A percentile compares a stretch with the other conserved stretches of the same genome.
Conservation (phyloP, 2,329 filamentous ascomycete species). For the Fusarium sp. region DNA sequence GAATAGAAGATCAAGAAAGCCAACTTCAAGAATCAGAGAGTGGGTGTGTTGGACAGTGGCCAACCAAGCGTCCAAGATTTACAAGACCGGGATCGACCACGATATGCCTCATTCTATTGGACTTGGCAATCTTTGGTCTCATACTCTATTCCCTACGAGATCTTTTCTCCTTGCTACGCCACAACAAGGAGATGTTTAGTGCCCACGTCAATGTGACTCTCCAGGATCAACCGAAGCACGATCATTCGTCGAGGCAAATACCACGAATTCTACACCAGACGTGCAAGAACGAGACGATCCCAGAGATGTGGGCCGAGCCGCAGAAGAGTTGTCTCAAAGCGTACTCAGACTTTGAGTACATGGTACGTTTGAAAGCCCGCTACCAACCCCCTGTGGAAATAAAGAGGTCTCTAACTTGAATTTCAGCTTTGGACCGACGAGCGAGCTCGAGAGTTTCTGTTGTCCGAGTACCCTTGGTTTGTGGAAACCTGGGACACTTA, state of each 20-base stretch:
- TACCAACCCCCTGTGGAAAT: background rate
- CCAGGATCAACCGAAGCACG: slow-evolving; percentile 63
- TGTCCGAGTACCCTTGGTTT: slow-evolving; percentile 77
- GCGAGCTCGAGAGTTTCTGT: slow-evolving; percentile 74
- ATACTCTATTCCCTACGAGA: slow-evolving; percentile 77
- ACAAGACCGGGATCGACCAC: slow-evolving; percentile 44
- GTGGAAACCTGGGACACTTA: slow-evolving; percentile 76
- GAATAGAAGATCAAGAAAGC: background rate
- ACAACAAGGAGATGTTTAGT: slow-evolving; percentile 46
- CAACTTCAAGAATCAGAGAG: background rate
- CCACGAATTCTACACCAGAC: slow-evolving; percentile 83
- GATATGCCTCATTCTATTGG: slow-evolving; percentile 71
- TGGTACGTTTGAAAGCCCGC: slow-evolving; percentile 56
- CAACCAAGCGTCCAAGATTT: background rate
- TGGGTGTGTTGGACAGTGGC: background rate
- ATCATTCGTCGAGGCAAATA: slow-evolving; percentile 73
- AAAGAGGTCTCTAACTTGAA: background rate
- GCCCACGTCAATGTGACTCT: slow-evolving; percentile 29
- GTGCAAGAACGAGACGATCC: slow-evolving; percentile 76
- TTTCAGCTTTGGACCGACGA: slow-evolving; percentile 77
- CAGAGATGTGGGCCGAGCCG: slow-evolving; percentile 72
- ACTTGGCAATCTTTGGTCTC: slow-evolving; percentile 71
- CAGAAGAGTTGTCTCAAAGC: slow-evolving; percentile 74
- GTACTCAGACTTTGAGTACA: slow-evolving; percentile 79
- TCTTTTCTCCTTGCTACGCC: slow-evolving; percentile 73